phyloP scores from a whole-genome alignment of 108 stramenopile genomes.

The Cyclotella sp. region DNA sequence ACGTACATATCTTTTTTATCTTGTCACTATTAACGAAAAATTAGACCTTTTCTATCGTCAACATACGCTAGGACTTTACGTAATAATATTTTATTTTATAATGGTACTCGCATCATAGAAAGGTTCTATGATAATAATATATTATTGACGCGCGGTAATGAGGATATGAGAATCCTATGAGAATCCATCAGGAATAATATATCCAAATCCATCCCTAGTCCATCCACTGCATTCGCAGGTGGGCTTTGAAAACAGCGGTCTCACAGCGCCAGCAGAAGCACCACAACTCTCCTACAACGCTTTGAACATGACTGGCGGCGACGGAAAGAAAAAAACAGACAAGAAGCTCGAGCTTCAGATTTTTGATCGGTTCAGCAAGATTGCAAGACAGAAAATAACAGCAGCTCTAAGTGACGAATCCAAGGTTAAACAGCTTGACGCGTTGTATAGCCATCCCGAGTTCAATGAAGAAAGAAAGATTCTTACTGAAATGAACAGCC shows the following conservation, averaged over 20 bases:
- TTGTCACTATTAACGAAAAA: too few relatives aligned
- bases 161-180: too few relatives aligned
- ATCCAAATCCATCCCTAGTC: too few relatives aligned
- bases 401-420: constrained; percentile 7
- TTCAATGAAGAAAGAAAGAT: constrained; percentile 41
- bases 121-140: too few relatives aligned
- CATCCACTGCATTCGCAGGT: too few relatives aligned
- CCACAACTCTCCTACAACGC: neutral
- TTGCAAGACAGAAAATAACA: constrained; percentile 29
- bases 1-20: too few relatives aligned
- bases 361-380: constrained; percentile 37
- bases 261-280: neutral
- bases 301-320: constrained; percentile 17
- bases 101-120: too few relatives aligned
- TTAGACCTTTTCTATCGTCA: too few relatives aligned
- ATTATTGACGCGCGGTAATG: too few relatives aligned
- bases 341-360: constrained; percentile 28
- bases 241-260: too few relatives aligned
- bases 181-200: neutral
- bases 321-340: constrained; percentile 3
- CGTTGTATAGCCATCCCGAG: constrained; percentile 34
- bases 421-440: constrained; percentile 34
- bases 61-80: too few relatives aligned
- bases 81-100: too few relatives aligned
- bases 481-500: constrained; percentile 43